These are phyloP conservation scores for Arabis hirsuta DNA, from an alignment of 345 rosid species.

Conservation along the genomic window DNA sequence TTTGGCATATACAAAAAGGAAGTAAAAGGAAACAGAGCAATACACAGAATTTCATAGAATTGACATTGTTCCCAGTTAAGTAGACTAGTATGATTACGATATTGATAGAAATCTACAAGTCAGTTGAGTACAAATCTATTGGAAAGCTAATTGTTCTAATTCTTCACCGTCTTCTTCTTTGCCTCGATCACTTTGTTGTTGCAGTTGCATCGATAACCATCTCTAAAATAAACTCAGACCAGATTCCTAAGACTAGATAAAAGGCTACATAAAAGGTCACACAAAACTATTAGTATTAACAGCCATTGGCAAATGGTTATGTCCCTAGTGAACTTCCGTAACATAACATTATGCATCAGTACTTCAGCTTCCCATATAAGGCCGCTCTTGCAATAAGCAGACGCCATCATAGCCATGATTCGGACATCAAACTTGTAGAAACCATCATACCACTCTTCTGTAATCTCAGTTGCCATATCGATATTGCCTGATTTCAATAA, in stretches of 20 bases:
- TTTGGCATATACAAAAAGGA: too few species aligned
- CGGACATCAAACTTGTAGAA: background rate
- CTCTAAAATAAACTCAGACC: background rate
- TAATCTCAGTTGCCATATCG: background rate
- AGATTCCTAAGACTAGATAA: background rate
- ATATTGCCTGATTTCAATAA: background rate
- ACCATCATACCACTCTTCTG: background rate
- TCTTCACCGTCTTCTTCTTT: background rate
- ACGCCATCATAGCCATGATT: background rate
- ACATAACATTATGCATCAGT: background rate
- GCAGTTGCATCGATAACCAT: background rate
- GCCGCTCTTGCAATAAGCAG: constrained; percentile 2
- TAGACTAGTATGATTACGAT: background rate
- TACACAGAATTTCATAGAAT: background rate
- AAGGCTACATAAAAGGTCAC: background rate
- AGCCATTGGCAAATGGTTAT: background rate
- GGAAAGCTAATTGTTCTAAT: too few species aligned
- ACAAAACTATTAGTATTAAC: background rate
- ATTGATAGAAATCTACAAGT: background rate
- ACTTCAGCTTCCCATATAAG: background rate
- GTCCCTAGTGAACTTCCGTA: background rate
- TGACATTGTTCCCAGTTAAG: background rate
- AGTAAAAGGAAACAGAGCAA: too few species aligned
- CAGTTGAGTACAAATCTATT: background rate
- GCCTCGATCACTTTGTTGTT: background rate